These are phyloP conservation scores for Telfairia occidentalis DNA, from an alignment of 331 rosid species.

Conservation along the genomic window DNA sequence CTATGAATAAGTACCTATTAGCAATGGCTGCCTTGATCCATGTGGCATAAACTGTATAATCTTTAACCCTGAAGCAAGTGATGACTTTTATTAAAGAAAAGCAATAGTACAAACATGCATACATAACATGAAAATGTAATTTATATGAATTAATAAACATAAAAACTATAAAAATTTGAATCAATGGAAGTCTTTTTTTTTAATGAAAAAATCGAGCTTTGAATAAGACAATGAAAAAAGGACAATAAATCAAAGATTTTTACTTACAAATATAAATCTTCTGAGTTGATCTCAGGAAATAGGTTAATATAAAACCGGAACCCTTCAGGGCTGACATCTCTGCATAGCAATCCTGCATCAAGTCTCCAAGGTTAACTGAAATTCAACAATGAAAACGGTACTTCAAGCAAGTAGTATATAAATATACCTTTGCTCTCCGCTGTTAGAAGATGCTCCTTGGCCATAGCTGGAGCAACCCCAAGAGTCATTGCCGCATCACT, in stretches of 20 bases:
- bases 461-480: constrained; percentile 94
- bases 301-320: constrained; percentile 72
- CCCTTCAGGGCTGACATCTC: constrained; percentile 90
- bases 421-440: constrained; percentile 78
- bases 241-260: neutral
- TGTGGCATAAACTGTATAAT: constrained; percentile 14
- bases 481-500: constrained; percentile 88
- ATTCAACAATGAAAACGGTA: neutral
- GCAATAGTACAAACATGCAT: neutral
- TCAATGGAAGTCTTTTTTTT: neutral
- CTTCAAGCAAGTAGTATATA: neutral
- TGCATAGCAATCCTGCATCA: constrained; percentile 69
- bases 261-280: constrained; percentile 63
- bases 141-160: neutral
- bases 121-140: neutral
- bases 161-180: neutral
- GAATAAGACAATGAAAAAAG: neutral
- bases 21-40: constrained; percentile 12
- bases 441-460: constrained; percentile 87
- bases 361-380: constrained; percentile 15
- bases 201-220: neutral
- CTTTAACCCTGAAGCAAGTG: constrained; percentile 6
- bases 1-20: constrained; percentile 8
- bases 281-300: constrained; percentile 47
- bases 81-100: neutral